phyloP scores from a whole-genome alignment of 1,284 basidiomycete genomes.

The Lentinus polychrous region DNA sequence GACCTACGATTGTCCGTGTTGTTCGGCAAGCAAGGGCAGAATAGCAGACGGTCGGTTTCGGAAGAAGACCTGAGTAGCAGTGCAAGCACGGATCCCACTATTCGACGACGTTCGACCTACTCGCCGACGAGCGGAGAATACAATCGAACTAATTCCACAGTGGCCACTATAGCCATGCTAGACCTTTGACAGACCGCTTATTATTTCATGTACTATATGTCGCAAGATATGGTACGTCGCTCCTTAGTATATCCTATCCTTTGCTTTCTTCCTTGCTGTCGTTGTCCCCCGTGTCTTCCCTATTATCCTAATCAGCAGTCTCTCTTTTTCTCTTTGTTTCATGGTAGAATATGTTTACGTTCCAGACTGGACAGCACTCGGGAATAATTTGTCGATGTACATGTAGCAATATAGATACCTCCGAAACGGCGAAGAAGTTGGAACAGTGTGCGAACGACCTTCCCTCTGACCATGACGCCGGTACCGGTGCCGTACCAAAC shows the following conservation, averaged over 20 bases:
- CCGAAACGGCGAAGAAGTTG: too few species aligned
- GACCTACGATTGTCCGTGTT: slow-evolving; percentile 36
- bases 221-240: too few species aligned
- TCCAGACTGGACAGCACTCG: too few species aligned
- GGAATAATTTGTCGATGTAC: background rate
- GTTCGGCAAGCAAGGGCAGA: slow-evolving; percentile 22
- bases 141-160: slow-evolving; percentile 8
- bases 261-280: slow-evolving; percentile 1
- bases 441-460: too few species aligned
- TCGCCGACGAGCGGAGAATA: background rate
- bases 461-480: background rate
- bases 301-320: background rate
- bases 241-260: background rate
- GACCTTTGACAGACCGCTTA: slow-evolving; percentile 3
- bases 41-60: slow-evolving; percentile 8
- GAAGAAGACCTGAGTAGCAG: slow-evolving; percentile 7
- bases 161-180: slow-evolving; percentile 5
- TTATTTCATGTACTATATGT: background rate
- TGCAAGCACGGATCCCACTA: background rate
- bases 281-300: background rate
- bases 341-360: too few species aligned
- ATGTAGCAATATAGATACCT: background rate
- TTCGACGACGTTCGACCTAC: slow-evolving; percentile 2
- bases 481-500: background rate
- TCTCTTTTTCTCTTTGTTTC: background rate